Conservation (phyloP, 768 basidiomycete genomes). For the Tricholoma matsutake region DNA sequence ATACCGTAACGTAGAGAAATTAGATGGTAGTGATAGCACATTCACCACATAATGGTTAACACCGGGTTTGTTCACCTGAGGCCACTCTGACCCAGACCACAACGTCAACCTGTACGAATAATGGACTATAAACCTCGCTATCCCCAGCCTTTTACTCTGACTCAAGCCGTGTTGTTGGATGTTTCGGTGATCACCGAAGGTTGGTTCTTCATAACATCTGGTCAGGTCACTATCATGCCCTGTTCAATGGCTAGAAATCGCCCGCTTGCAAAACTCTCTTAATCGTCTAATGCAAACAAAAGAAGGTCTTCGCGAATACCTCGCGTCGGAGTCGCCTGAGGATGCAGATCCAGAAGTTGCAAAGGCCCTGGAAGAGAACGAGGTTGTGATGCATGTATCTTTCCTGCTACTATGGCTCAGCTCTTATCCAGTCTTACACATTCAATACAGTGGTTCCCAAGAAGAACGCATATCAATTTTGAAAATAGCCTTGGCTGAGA, state of each 20-base stretch:
- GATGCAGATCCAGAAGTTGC: slow-evolving; percentile 53
- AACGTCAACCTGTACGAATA: not conserved
- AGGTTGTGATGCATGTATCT: slow-evolving; percentile 58
- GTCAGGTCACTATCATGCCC: slow-evolving; percentile 1
- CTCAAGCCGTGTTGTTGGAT: slow-evolving; percentile 62
- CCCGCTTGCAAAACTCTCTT: slow-evolving; percentile 72
- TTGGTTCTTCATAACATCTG: slow-evolving; percentile 23
- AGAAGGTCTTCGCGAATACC: slow-evolving; percentile 44
- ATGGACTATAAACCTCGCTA: slow-evolving; percentile 72
- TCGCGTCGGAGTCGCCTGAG: slow-evolving; percentile 32
- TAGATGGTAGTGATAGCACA: too few relatives aligned
- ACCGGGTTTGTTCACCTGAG: not conserved
- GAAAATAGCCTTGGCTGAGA: slow-evolving; percentile 59
- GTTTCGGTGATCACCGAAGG: slow-evolving; percentile 71
- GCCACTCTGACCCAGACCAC: not conserved
- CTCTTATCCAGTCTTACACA: not conserved
- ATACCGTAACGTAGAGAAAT: too few relatives aligned
- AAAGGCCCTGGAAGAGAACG: slow-evolving; percentile 68
- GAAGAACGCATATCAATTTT: slow-evolving; percentile 73
- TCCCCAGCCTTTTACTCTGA: slow-evolving; percentile 71
- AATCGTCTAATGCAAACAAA: slow-evolving; percentile 63
- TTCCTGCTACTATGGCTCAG: not conserved
- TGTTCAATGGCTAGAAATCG: slow-evolving; percentile 52
- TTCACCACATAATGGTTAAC: not conserved
- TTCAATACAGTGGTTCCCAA: slow-evolving; percentile 60